A percentile compares a stretch with the other conserved stretches of the same genome.
Conservation (phyloP, 2,329 filamentous ascomycete genomes). For the Botrytis squamosa region DNA sequence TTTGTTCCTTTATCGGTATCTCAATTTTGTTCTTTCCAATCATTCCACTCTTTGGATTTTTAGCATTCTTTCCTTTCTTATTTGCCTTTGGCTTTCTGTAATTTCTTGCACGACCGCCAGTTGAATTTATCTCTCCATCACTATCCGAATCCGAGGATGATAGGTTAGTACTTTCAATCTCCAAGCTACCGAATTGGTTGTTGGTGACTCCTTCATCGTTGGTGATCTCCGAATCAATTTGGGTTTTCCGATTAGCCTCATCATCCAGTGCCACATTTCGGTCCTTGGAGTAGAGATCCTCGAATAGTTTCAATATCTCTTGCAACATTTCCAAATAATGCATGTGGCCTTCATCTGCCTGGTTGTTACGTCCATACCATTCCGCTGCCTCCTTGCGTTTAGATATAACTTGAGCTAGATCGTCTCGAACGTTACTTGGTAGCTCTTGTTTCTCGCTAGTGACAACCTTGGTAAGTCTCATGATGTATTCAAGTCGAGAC, state of each 20-base stretch:
- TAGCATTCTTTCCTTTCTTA: neutral
- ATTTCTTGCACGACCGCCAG: neutral
- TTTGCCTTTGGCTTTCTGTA: neutral
- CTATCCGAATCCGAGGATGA: neutral
- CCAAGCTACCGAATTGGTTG: neutral
- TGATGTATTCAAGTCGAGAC: neutral
- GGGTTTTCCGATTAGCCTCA: neutral
- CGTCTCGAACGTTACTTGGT: neutral
- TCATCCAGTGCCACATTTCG: neutral
- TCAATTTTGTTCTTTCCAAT: neutral
- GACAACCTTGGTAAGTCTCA: neutral
- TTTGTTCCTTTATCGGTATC: neutral
- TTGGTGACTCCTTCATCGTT: neutral
- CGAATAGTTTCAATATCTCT: neutral
- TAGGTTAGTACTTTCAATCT: neutral
- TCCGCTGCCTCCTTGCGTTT: neutral
- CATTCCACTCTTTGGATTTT: neutral
- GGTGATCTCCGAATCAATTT: neutral
- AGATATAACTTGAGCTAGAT: neutral
- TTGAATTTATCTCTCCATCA: neutral
- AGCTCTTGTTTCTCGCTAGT: neutral
- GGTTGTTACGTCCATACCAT: neutral
- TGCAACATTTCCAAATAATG: neutral
- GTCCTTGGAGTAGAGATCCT: neutral
- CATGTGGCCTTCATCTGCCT: neutral